Evolutionary conservation across 306 rosid genomes (phyloP), one percentile per base, ranked within the genome.

Genomic region (Castanospermum australe): DNA sequence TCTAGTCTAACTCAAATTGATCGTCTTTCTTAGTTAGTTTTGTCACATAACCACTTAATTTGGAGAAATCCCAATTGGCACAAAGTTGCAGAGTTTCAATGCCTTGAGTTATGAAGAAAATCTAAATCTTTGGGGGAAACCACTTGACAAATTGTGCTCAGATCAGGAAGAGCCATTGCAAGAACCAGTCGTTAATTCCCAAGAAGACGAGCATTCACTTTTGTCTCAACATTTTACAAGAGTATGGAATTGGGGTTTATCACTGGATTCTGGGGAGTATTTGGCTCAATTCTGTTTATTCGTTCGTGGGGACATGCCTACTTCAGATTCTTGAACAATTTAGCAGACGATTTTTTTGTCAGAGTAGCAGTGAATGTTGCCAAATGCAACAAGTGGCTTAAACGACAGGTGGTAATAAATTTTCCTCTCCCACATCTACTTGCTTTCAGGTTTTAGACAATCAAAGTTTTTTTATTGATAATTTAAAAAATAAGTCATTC

Each of bases 1-100:
- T 65, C 66, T 22, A 67, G 51, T 35, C 59, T 78, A 18, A 17
- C 82, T 15, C 24, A 8, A 1, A 67, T 67, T 39, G 68, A 68
- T 22, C 61, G 67, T 20, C 82, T 78, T 13, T 0, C 81, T 4
- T n/a, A 65, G 81, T 65, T 77, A 14, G 66, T 65, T 64, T n/a
- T 77, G 52, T 65, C 76, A 55, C 33, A 55, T 5, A 78, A 78
- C 5, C 7, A 55, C 0, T 24, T 67, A 5, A 5, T 78, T 61
- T 6, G 82, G 82, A 5, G 7, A 11, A 35, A 78, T 78, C 22
- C 82, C 82, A 55, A 78, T 1, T 1, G 4, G 76, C 61, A 67
- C 76, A 6, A 76, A 78, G 22, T 32, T 78, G 47, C 82, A 78
- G 13, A 67, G 68, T 21, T 68, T 78, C 6, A 20, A 67, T 56